Evolutionary conservation across 306 rosid genomes (phyloP).

Genomic region (Cucurbita pepo): DNA sequence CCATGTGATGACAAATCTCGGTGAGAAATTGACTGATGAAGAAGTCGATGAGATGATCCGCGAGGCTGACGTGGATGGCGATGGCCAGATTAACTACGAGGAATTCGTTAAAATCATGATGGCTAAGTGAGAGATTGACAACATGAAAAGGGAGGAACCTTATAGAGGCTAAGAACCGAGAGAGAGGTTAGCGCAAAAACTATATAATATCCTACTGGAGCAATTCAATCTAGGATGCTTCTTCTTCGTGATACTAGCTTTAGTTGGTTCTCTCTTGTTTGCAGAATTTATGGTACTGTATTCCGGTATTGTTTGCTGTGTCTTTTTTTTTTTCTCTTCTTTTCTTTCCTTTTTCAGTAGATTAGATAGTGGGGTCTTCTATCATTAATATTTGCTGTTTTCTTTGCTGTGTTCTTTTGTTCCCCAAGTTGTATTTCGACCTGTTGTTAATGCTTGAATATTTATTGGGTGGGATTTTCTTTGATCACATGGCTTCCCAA

Average conservation of each 20-base stretch:
- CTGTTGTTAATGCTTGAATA: neutral
- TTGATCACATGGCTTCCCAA: neutral
- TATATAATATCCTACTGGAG: neutral
- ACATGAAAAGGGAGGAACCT: neutral
- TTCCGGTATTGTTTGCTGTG: slow-evolving; percentile 33
- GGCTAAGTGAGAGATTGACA: slow-evolving; percentile 47
- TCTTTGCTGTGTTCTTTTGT: neutral
- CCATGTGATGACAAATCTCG: slow-evolving; percentile 74
- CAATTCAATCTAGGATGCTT: neutral
- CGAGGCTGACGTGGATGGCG: slow-evolving; percentile 74
- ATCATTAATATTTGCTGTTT: slow-evolving; percentile 1
- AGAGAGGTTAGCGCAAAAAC: neutral
- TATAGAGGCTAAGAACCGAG: neutral
- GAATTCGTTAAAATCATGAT: slow-evolving; percentile 81
- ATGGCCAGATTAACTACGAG: slow-evolving; percentile 69
- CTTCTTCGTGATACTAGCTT: slow-evolving; percentile 37
- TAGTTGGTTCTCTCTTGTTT: slow-evolving; percentile 37
- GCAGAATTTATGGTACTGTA: slow-evolving; percentile 37
- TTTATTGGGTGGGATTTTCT: neutral
- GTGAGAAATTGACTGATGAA: slow-evolving; percentile 78
- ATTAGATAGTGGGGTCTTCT: slow-evolving; percentile 3
- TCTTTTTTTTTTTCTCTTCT: neutral
- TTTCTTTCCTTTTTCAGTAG: neutral
- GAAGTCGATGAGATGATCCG: slow-evolving; percentile 80
- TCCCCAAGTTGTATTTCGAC: neutral